These are phyloP conservation scores for Podospora fimiseda DNA, from an alignment of 495 filamentous ascomycete genomes.

Conservation along the genomic window DNA sequence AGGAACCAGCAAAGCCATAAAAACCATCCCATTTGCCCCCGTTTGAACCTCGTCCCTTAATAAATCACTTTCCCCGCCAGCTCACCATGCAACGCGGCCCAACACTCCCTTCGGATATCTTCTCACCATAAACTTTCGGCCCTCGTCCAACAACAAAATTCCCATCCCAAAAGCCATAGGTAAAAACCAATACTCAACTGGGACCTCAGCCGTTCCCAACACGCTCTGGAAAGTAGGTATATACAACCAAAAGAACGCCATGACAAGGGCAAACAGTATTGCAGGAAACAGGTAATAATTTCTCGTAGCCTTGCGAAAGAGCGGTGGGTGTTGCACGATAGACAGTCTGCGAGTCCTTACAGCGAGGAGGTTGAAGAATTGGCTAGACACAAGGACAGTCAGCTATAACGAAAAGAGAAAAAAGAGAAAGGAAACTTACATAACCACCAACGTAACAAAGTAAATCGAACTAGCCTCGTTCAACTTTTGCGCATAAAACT, in stretches of 20 bases:
- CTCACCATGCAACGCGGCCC: slow-evolving; percentile 48
- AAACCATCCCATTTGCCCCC: no score
- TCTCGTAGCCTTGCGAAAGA: slow-evolving; percentile 49
- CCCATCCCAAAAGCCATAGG: slow-evolving; percentile 58
- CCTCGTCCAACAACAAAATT: slow-evolving; percentile 53
- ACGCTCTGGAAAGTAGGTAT: slow-evolving; percentile 50
- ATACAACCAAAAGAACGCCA: slow-evolving; percentile 60
- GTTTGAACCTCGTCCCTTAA: no score
- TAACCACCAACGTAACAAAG: slow-evolving; percentile 67
- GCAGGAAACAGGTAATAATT: slow-evolving; percentile 61
- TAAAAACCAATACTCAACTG: slow-evolving; percentile 60
- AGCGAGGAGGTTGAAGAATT: slow-evolving; percentile 64
- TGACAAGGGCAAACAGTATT: slow-evolving; percentile 53
- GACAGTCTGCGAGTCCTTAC: slow-evolving; percentile 57
- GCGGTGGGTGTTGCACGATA: slow-evolving; percentile 59
- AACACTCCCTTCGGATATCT: slow-evolving; percentile 41
- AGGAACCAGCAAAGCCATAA: no score
- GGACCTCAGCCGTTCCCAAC: slow-evolving; percentile 49
- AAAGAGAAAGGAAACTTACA: slow-evolving; percentile 33
- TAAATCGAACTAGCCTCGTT: slow-evolving; percentile 61
- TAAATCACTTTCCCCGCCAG: no score
- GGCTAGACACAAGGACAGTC: slow-evolving; percentile 30
- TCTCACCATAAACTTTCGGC: slow-evolving; percentile 47
- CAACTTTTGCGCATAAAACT: slow-evolving; percentile 40
- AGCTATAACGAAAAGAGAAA: background rate